A percentile compares a stretch with the other conserved stretches of the same genome.
phyloP scores from a whole-genome alignment of 2,329 filamentous ascomycete genomes.

The Phoma sp. region DNA sequence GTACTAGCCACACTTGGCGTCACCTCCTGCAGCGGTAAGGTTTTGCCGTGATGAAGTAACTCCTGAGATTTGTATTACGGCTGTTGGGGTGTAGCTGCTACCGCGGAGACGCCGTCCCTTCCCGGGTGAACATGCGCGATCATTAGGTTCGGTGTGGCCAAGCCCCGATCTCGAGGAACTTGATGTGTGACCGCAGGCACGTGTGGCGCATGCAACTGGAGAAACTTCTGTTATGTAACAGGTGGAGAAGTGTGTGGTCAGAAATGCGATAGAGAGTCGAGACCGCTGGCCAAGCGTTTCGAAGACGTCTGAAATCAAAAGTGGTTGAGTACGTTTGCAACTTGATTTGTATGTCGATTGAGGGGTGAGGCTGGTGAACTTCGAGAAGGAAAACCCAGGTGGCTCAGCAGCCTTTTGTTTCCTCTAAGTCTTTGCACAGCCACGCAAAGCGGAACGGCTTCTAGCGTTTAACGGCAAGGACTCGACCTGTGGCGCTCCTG shows the following conservation, averaged over 20 bases:
- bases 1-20: slow-evolving; percentile 17
- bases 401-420: slow-evolving; percentile 18
- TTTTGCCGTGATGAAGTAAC: background rate
- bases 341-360: background rate
- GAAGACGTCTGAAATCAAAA: slow-evolving; percentile 8
- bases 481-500: slow-evolving; percentile 16
- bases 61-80: background rate
- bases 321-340: background rate
- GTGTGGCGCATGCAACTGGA: slow-evolving; percentile 12
- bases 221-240: slow-evolving; percentile 16
- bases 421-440: slow-evolving; percentile 15
- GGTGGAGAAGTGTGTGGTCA: slow-evolving; percentile 1
- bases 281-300: slow-evolving; percentile 15
- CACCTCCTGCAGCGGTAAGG: background rate
- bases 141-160: slow-evolving; percentile 16
- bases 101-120: slow-evolving; percentile 10
- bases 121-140: slow-evolving; percentile 7
- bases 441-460: slow-evolving; percentile 17
- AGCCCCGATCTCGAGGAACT: slow-evolving; percentile 7
- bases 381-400: background rate
- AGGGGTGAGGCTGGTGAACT: slow-evolving; percentile 9
- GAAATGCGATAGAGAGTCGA: slow-evolving; percentile 2
- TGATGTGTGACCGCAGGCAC: slow-evolving; percentile 2
- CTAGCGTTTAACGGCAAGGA: slow-evolving; percentile 18
- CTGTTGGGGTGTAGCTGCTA: slow-evolving; percentile 6